Evolutionary conservation across 108 stramenopile species (phyloP), one percentile per base, ranked within the genome.

Genomic region (Nitzschia sp.): DNA sequence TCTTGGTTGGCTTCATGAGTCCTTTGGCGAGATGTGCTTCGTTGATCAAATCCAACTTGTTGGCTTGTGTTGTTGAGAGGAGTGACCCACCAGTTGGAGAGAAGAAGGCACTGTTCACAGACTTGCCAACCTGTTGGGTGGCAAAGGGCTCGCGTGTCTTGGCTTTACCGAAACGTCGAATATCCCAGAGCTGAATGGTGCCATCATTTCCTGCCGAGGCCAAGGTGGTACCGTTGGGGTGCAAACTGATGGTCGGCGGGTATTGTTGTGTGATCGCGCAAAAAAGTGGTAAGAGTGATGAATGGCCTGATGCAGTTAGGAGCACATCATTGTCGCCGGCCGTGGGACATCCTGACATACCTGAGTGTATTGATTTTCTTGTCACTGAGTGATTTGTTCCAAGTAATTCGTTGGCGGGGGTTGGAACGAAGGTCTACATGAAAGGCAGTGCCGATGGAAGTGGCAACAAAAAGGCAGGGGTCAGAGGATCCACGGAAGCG

Each of bases 321-420:
- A n/a, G n/a, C n/a, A n/a, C n/a, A n/a, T n/a, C n/a, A n/a, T n/a
- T n/a, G n/a, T n/a, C n/a, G n/a, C n/a, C n/a, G n/a, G n/a, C 10
- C 10, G 10, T 57, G 10, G 15, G 57, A 11, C 22, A 12, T 7
- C 25, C 12, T 55, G 44, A 2, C 89, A 72, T 64, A 90, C 89
- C 86, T 89, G 39, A 94, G 51, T 6, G 80, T 87, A 63, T 94
- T 93, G 64, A 94, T 84, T 67, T 94, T 94, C 70, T 83, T 89
- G 42, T 84, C 83, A 64, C 85, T 87, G 51, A 90, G 48, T 8
- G 57, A 40, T 65, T 71, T 65, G 56, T 90, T 56, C 48, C 86
- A 94, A 0, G 87, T 87, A 0, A 92, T 59, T 24, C 72, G 69
- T 15, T 73, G 77, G 42, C 80, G 76, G 14, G 65, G 52, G 8